phyloP scores from a whole-genome alignment of 1,284 basidiomycete genomes.

The Porogramme epimiltina region DNA sequence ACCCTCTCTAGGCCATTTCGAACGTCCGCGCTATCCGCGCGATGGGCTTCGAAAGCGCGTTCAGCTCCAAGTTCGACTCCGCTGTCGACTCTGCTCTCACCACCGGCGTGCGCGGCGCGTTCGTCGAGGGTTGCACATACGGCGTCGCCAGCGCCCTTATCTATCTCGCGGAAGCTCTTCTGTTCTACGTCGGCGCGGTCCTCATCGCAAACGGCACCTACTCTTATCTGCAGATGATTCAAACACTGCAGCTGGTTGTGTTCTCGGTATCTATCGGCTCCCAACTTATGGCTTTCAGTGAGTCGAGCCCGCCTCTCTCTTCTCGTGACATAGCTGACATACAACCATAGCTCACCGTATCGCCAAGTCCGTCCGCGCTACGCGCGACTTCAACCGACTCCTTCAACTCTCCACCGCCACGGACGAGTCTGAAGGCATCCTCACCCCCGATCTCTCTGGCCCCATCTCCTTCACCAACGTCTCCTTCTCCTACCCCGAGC shows the following conservation, averaged over 20 bases:
- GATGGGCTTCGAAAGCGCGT: constrained; percentile 86
- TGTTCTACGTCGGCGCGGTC: constrained; percentile 89
- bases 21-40: constrained; percentile 88
- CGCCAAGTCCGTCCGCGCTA: constrained; percentile 79
- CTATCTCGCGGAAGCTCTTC: constrained; percentile 85
- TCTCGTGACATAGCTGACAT: constrained; percentile 11
- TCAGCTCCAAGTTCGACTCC: constrained; percentile 67
- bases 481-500: constrained; percentile 81
- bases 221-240: constrained; percentile 85
- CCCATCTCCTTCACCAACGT: constrained; percentile 72
- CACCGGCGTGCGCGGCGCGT: constrained; percentile 77
- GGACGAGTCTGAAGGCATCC: constrained; percentile 67
- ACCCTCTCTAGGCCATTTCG: constrained; percentile 59
- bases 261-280: constrained; percentile 93
- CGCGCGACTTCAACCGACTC: constrained; percentile 75
- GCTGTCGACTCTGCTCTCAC: constrained; percentile 63
- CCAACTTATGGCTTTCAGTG: constrained; percentile 87
- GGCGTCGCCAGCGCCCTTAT: constrained; percentile 83
- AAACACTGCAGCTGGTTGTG: constrained; percentile 89
- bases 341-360: constrained; percentile 68
- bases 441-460: constrained; percentile 68
- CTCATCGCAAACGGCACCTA: constrained; percentile 84
- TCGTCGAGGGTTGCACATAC: constrained; percentile 82
- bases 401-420: constrained; percentile 61
- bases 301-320: constrained; percentile 35